phyloP scores from a whole-genome alignment of 129 eudicot species.

The Pittosporum tobira region DNA sequence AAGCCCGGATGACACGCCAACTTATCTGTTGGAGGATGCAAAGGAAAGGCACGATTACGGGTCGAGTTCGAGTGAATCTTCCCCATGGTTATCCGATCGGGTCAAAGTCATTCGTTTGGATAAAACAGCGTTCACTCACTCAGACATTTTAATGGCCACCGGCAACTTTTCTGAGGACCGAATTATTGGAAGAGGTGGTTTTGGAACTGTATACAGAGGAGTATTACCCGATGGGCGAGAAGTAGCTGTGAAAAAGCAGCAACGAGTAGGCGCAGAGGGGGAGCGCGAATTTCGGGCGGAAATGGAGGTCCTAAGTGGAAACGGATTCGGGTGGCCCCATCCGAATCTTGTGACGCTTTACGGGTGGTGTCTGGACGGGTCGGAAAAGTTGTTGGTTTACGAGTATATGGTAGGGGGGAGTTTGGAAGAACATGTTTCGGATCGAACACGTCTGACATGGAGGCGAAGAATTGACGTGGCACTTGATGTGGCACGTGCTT shows the following conservation, averaged over 20 bases:
- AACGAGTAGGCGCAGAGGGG: conserved; percentile 79
- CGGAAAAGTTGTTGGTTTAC: conserved; percentile 69
- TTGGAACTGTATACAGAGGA: conserved; percentile 73
- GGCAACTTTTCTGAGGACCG: conserved; percentile 63
- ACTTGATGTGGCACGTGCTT: conserved; percentile 76
- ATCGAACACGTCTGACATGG: conserved; percentile 48
- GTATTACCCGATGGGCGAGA: conserved; percentile 75
- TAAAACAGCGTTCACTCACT: conserved; percentile 77
- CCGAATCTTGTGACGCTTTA: conserved; percentile 91
- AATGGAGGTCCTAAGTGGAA: conserved; percentile 78
- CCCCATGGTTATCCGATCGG: conserved; percentile 58
- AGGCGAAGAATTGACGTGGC: conserved; percentile 57
- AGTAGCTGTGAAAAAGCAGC: conserved; percentile 80
- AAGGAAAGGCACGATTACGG: conserved; percentile 16
- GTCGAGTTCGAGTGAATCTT: conserved; percentile 39
- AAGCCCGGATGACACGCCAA: conserved; percentile 23
- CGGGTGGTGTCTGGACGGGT: conserved; percentile 92
- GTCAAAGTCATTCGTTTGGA: conserved; percentile 71
- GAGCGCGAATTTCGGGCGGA: conserved; percentile 90
- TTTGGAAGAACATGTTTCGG: conserved; percentile 69
- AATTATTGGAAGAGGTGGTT: conserved; percentile 86
- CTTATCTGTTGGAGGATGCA: conserved; percentile 25
- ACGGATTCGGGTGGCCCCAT: conserved; percentile 88
- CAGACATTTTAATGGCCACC: conserved; percentile 73
- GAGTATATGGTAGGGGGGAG: conserved; percentile 97